Conservation (phyloP, 2,329 filamentous ascomycete genomes). For the Ophiostoma triangulosporum region DNA sequence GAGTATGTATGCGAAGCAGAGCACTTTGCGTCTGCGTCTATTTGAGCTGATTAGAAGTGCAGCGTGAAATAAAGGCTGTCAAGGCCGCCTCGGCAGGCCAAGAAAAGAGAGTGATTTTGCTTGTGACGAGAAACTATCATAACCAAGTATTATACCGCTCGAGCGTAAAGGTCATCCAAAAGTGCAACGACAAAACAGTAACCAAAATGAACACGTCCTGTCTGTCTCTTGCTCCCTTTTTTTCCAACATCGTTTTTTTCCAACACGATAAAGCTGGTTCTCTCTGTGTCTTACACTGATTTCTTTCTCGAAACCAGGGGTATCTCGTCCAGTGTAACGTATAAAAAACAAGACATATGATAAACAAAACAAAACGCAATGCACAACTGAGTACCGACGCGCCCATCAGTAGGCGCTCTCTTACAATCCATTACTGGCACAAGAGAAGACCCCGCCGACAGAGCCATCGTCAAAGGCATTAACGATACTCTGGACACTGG, state of each 20-base stretch:
- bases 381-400: background rate
- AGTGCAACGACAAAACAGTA: background rate
- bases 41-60: background rate
- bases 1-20: background rate
- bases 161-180: background rate
- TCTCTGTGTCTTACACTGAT: background rate
- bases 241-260: background rate
- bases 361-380: background rate
- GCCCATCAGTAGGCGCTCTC: background rate
- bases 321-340: background rate
- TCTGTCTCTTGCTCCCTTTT: background rate
- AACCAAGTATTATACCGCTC: background rate
- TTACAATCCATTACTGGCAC: constrained; percentile 52
- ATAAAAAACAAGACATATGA: background rate
- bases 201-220: background rate
- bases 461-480: constrained; percentile 51
- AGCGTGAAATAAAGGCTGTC: background rate
- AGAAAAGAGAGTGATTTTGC: background rate
- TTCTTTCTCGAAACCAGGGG: background rate
- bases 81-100: background rate
- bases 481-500: constrained; percentile 60
- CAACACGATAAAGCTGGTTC: too few species aligned
- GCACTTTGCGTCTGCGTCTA: background rate
- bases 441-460: constrained; percentile 64
- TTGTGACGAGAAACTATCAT: background rate